phyloP scores from a whole-genome alignment of 352 stramenopile species.

The Phytopythium aichiense region DNA sequence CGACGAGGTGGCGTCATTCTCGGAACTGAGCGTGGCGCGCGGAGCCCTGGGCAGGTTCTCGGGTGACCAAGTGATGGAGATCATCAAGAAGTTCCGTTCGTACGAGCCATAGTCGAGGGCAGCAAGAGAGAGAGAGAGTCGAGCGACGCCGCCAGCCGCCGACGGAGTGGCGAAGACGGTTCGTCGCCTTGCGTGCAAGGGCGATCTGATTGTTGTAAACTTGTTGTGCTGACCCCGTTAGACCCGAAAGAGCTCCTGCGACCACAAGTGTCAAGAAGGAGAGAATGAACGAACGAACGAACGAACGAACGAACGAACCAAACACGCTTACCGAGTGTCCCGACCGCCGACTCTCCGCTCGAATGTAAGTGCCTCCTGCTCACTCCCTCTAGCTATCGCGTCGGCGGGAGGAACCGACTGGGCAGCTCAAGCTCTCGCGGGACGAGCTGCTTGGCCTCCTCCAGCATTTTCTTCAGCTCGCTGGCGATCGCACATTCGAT shows the following conservation, averaged over 20 bases:
- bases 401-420: slow-evolving; percentile 26
- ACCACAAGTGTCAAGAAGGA: not conserved
- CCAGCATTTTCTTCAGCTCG: slow-evolving; percentile 45
- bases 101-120: slow-evolving; percentile 31
- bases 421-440: slow-evolving; percentile 42
- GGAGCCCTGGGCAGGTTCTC: slow-evolving; percentile 75
- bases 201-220: not conserved
- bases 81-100: slow-evolving; percentile 69
- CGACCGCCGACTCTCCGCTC: not conserved
- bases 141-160: slow-evolving; percentile 1
- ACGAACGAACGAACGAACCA: not conserved
- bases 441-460: slow-evolving; percentile 37
- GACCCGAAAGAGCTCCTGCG: not conserved
- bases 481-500: slow-evolving; percentile 45
- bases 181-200: not conserved
- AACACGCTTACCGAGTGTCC: not conserved
- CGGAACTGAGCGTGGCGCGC: slow-evolving; percentile 59
- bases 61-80: slow-evolving; percentile 81
- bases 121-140: slow-evolving; percentile 6
- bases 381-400: not conserved
- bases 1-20: slow-evolving; percentile 59
- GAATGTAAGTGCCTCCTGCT: not conserved
- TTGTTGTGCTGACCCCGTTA: not conserved
- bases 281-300: no score
- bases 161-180: not conserved